A percentile compares a stretch with the other conserved stretches of the same genome.
Conservation (phyloP, 768 basidiomycete genomes). For the Lactarius hengduanensis region DNA sequence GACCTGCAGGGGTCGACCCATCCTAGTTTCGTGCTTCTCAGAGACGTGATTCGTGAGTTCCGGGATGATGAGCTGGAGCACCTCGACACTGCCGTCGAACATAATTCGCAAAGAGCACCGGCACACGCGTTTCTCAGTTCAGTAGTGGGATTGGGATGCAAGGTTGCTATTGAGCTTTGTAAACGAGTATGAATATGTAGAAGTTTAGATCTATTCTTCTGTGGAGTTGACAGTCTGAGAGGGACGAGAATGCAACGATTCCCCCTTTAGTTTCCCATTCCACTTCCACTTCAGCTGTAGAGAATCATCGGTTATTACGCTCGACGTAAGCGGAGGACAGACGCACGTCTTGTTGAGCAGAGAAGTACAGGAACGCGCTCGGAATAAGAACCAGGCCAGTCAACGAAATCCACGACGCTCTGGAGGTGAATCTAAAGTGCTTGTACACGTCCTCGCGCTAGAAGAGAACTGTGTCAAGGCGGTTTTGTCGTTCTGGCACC, state of each 20-base stretch:
- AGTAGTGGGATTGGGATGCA: constrained; percentile 81
- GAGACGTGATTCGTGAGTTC: constrained; percentile 74
- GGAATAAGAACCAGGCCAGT: constrained; percentile 68
- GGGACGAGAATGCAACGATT: constrained; percentile 37
- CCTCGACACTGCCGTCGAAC: constrained; percentile 84
- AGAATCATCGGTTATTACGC: not conserved
- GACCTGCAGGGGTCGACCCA: constrained; percentile 69
- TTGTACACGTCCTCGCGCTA: constrained; percentile 86
- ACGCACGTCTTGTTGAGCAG: constrained; percentile 43
- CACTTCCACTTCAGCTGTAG: constrained; percentile 53
- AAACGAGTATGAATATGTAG: constrained; percentile 56
- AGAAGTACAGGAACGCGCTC: constrained; percentile 48
- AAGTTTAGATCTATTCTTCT: constrained; percentile 23
- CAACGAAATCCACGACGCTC: constrained; percentile 58
- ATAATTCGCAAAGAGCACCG: constrained; percentile 86
- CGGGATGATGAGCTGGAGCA: constrained; percentile 95
- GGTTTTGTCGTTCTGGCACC: constrained; percentile 1
- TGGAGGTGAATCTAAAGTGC: constrained; percentile 76
- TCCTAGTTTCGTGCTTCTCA: constrained; percentile 74
- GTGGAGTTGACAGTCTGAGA: constrained; percentile 14
- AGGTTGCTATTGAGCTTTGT: constrained; percentile 85
- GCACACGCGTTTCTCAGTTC: constrained; percentile 89
- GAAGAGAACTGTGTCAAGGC: constrained; percentile 8
- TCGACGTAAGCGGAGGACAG: not conserved
- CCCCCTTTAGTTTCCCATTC: constrained; percentile 49